Percentiles rank a stretch among this genome's conserved stretches.
Evolutionary conservation across 306 rosid species (phyloP).

Genomic region (Herpetospermum pedunculosum): DNA sequence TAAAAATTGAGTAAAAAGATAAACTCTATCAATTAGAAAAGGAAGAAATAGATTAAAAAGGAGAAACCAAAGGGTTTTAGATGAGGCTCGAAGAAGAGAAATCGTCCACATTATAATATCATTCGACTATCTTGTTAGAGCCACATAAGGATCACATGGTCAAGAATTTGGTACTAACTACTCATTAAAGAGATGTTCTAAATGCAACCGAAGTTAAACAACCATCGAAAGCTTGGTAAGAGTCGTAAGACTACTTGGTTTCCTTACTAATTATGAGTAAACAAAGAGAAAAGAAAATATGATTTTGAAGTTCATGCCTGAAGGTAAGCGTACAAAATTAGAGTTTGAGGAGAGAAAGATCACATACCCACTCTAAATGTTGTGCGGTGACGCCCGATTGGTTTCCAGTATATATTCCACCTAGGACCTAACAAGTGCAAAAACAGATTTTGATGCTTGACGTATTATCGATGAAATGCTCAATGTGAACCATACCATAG

Average conservation of each 20-base stretch:
- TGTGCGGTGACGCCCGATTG: slow-evolving; percentile 89
- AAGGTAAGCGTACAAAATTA: background rate
- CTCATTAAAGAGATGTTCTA: background rate
- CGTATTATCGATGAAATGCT: slow-evolving; percentile 9
- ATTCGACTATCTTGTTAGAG: background rate
- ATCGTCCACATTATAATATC: background rate
- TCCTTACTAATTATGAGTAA: background rate
- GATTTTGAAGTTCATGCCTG: background rate
- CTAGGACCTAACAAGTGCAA: slow-evolving; percentile 46
- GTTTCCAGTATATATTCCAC: slow-evolving; percentile 80
- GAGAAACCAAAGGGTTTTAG: background rate
- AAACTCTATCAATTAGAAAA: background rate
- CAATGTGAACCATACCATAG: background rate
- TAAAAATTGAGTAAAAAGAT: background rate
- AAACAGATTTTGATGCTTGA: background rate
- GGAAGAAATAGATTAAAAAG: background rate
- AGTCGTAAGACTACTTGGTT: background rate
- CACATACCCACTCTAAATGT: slow-evolving; percentile 82
- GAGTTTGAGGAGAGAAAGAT: slow-evolving; percentile 1
- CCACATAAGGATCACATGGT: background rate
- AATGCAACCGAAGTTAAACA: background rate
- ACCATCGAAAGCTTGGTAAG: background rate
- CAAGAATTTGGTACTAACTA: background rate
- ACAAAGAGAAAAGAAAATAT: background rate
- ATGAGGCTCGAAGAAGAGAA: background rate